Conservation (phyloP, 495 filamentous ascomycete species). For the Staphylotrichum longicolle region DNA sequence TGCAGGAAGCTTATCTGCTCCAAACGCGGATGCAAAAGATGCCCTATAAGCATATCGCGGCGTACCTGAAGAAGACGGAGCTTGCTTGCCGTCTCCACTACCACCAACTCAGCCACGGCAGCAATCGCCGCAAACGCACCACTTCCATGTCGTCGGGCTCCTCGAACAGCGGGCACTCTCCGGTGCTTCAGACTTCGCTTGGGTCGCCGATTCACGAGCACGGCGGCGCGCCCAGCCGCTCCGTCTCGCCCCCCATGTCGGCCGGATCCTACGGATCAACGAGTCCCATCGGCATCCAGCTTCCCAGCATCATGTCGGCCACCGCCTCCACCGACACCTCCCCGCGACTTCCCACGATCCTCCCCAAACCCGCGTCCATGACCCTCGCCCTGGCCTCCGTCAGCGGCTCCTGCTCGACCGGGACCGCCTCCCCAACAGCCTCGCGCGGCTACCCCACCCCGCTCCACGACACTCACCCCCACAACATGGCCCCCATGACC, state of each 20-base stretch:
- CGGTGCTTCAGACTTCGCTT: slow-evolving; percentile 43
- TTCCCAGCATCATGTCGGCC: slow-evolving; percentile 45
- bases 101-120: slow-evolving; percentile 78
- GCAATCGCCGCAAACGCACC: slow-evolving; percentile 67
- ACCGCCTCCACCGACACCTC: slow-evolving; percentile 36
- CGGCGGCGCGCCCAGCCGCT: slow-evolving; percentile 31
- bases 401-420: slow-evolving; percentile 20
- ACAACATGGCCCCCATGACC: slow-evolving; percentile 30
- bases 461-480: slow-evolving; percentile 36
- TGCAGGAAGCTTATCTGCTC: slow-evolving; percentile 77
- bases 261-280: slow-evolving; percentile 37
- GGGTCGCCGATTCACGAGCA: slow-evolving; percentile 50
- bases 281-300: slow-evolving; percentile 43
- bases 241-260: slow-evolving; percentile 40
- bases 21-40: slow-evolving; percentile 81
- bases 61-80: slow-evolving; percentile 80
- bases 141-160: slow-evolving; percentile 60
- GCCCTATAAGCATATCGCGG: slow-evolving; percentile 85
- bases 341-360: slow-evolving; percentile 53
- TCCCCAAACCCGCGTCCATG: slow-evolving; percentile 59
- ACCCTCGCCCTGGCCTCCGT: slow-evolving; percentile 38
- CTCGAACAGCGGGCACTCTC: slow-evolving; percentile 47
- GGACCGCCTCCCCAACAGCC: slow-evolving; percentile 33
- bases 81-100: slow-evolving; percentile 81
- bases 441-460: slow-evolving; percentile 38